Evolutionary conservation across 306 rosid genomes (phyloP).

Genomic region (Ammopiptanthus mongolicus): DNA sequence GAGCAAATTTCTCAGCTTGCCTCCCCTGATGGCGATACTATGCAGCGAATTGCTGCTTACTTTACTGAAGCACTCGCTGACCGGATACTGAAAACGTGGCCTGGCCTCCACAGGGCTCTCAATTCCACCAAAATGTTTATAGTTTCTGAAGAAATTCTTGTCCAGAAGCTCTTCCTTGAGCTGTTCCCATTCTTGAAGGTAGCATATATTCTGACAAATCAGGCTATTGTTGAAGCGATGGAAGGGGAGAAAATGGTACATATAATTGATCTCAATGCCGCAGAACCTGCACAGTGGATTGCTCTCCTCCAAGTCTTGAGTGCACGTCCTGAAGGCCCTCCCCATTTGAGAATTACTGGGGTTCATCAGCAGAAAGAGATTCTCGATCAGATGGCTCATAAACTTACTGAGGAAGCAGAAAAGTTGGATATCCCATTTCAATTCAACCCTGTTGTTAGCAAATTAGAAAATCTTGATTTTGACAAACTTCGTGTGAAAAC

Average conservation of each 20-base stretch:
- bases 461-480: slow-evolving; percentile 62
- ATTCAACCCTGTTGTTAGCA: slow-evolving; percentile 61
- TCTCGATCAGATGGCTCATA: slow-evolving; percentile 78
- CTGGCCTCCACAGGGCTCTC: slow-evolving; percentile 75
- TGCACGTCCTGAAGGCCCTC: slow-evolving; percentile 79
- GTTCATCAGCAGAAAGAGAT: slow-evolving; percentile 72
- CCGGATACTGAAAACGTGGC: slow-evolving; percentile 73
- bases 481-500: slow-evolving; percentile 83
- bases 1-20: slow-evolving; percentile 85
- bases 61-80: slow-evolving; percentile 83
- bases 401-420: slow-evolving; percentile 69
- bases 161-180: slow-evolving; percentile 62
- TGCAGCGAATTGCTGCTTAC: slow-evolving; percentile 83
- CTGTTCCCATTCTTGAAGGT: slow-evolving; percentile 71
- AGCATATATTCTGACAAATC: slow-evolving; percentile 71
- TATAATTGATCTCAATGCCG: slow-evolving; percentile 73
- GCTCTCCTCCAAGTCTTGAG: slow-evolving; percentile 78
- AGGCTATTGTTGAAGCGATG: slow-evolving; percentile 83
- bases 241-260: slow-evolving; percentile 91
- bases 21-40: slow-evolving; percentile 72
- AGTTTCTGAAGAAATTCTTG: slow-evolving; percentile 68
- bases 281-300: slow-evolving; percentile 83
- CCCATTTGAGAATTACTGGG: slow-evolving; percentile 87
- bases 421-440: slow-evolving; percentile 80
- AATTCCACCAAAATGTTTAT: slow-evolving; percentile 56